Evolutionary conservation across 345 rosid species (phyloP), one percentile per base, ranked within the genome.

Genomic region (Microcos paniculata): DNA sequence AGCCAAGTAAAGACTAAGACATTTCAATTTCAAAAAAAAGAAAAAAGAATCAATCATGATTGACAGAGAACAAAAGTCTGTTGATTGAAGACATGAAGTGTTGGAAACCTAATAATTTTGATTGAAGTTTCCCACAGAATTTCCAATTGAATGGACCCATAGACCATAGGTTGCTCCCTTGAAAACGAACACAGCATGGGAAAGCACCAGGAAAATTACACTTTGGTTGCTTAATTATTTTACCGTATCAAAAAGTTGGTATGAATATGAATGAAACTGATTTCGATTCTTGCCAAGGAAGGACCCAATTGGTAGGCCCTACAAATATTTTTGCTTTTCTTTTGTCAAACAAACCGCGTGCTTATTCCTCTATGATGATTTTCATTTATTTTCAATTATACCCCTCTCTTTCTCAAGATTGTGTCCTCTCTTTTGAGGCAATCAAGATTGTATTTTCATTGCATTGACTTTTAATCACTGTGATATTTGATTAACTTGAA

Each of bases 51-150:
- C 2, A 40, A 38, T 4, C 18, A 48, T 69, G 72, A 69, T 30
- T 69, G 72, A 49, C 18, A 49, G 28, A 30, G 59, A 51, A 30
- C 26, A 69, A 59, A n/a, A 5, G n/a, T 14, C 28, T 24, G 33
- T 24, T 57, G 33, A 48, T n/a, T 26, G 26, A 48, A 68, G 72
- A 28, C 72, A 68, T 48, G 57, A 48, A 28, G 30, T 28, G 72
- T 68, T 48, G 72, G 72, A 18, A 68, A 68, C 72, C 72, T 68
- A 68, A 68, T 68, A 68, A 68, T 68, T 46, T 48, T 9, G 26
- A 16, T 48, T 68, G 42, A 68, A 68, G 9, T 28, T 46, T 48
- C 57, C 72, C 14, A 67, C 24, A 48, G 6, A 68, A 68, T 26
- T 28, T 68, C 48, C 42, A 68, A 68, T 28, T 3, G 4, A 43